phyloP scores from a whole-genome alignment of 1,284 basidiomycete genomes.

The Trametes hirsuta region DNA sequence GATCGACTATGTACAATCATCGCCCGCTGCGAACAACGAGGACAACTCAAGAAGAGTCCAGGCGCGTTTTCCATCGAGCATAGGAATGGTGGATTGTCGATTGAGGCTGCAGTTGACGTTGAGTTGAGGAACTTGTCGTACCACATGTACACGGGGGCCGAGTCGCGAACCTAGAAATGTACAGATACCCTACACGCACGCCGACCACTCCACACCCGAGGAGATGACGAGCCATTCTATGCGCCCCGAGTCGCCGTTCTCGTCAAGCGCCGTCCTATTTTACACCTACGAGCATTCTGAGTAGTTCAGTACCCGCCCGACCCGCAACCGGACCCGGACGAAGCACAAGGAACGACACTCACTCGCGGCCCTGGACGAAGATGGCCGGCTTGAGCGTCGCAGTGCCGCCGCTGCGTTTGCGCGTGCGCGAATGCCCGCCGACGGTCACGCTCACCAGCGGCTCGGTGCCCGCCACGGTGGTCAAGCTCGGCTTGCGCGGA shows the following conservation, averaged over 20 bases:
- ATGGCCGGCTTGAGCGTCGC: slow-evolving; percentile 35
- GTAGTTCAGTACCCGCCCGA: slow-evolving; percentile 16
- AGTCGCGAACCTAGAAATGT: not conserved
- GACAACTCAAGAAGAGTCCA: not conserved
- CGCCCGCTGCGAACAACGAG: not conserved
- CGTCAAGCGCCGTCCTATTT: slow-evolving; percentile 13
- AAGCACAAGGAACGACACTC: slow-evolving; percentile 18
- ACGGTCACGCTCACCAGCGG: slow-evolving; percentile 34
- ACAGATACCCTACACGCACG: slow-evolving; percentile 1
- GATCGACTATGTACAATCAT: slow-evolving; percentile 10
- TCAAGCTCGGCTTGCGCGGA: slow-evolving; percentile 22
- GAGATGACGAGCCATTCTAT: not conserved
- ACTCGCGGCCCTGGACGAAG: slow-evolving; percentile 35
- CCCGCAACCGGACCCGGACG: not conserved
- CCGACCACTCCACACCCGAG: not conserved
- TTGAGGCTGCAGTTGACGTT: not conserved
- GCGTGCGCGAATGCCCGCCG: slow-evolving; percentile 25
- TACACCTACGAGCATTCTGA: slow-evolving; percentile 22
- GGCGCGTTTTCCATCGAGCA: not conserved
- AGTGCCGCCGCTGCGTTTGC: slow-evolving; percentile 34
- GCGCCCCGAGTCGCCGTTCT: not conserved
- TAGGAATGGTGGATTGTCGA: too few relatives aligned
- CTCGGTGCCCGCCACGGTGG: slow-evolving; percentile 12
- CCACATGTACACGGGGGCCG: slow-evolving; percentile 12
- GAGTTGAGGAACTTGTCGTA: not conserved